Conservation (phyloP, 1,284 basidiomycete species). For the Melampsora occidentalis region DNA sequence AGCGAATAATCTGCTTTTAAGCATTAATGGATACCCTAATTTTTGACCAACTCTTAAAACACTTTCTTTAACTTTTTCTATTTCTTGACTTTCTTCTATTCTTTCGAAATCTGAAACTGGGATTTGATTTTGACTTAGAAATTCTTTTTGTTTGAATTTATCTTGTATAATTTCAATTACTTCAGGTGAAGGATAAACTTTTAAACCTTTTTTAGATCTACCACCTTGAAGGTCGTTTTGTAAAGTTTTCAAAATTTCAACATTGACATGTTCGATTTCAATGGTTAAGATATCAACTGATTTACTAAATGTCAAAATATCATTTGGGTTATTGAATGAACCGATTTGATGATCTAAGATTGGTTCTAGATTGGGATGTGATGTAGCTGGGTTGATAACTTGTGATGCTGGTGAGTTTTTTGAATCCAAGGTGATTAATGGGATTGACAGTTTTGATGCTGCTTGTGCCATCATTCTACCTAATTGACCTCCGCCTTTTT, state of each 20-base stretch:
- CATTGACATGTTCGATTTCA: conserved; percentile 97
- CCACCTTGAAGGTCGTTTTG: conserved; percentile 54
- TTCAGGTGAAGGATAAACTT: conserved; percentile 77
- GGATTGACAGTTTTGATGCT: conserved; percentile 81
- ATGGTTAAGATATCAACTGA: conserved; percentile 88
- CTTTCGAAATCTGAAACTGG: conserved; percentile 70
- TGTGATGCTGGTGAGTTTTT: conserved; percentile 84
- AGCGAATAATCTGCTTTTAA: conserved; percentile 89
- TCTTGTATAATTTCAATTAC: conserved; percentile 92
- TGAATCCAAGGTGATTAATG: conserved; percentile 85
- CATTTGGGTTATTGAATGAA: conserved; percentile 75
- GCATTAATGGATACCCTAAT: conserved; percentile 87
- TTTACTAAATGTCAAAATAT: conserved; percentile 75
- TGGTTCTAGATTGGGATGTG: conserved; percentile 45
- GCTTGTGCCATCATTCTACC: conserved; percentile 95
- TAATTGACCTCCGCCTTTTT: conserved; percentile 86
- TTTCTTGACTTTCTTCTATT: conserved; percentile 57
- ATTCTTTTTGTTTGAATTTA: conserved; percentile 85
- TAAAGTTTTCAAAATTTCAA: conserved; percentile 68
- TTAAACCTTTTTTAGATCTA: conserved; percentile 55
- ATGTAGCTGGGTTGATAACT: conserved; percentile 59
- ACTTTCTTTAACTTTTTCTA: conserved; percentile 59
- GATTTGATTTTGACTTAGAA: conserved; percentile 64
- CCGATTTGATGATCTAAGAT: conserved; percentile 72
- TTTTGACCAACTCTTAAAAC: conserved; percentile 60